These are phyloP conservation scores for Abelmoschus esculentus DNA, from an alignment of 345 rosid species.

Conservation along the genomic window DNA sequence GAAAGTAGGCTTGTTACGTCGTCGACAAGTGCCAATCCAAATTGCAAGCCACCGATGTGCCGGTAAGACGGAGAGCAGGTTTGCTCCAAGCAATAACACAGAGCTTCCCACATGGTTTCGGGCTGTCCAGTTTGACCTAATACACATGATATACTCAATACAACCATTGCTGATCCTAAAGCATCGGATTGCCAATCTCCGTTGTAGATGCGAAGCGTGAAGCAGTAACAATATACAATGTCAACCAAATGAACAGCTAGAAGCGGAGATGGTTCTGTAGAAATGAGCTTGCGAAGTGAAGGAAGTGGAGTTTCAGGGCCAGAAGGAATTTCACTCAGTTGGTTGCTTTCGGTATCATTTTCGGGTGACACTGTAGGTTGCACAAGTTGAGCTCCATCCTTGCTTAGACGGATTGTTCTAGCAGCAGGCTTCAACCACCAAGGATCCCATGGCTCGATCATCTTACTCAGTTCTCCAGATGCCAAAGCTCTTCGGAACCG, in stretches of 20 bases:
- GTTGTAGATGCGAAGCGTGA: conserved; percentile 71
- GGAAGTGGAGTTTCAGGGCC: conserved; percentile 63
- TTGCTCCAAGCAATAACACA: conserved; percentile 64
- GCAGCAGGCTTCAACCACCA: conserved; percentile 90
- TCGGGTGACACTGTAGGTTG: conserved; percentile 29
- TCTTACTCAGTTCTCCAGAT: conserved; percentile 80
- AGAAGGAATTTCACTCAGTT: conserved; percentile 43
- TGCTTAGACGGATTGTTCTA: conserved; percentile 43
- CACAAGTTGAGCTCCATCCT: conserved; percentile 54
- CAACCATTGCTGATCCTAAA: conserved; percentile 50
- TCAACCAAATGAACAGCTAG: conserved; percentile 67
- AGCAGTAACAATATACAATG: conserved; percentile 21
- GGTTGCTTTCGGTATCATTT: conserved; percentile 15
- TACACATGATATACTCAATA: conserved; percentile 54
- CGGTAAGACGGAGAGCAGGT: conserved; percentile 70
- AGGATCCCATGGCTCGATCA: conserved; percentile 92
- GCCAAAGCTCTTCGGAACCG: conserved; percentile 72
- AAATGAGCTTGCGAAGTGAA: conserved; percentile 47
- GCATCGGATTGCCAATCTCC: conserved; percentile 84
- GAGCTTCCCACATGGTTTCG: conserved; percentile 49
- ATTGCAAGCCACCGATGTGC: conserved; percentile 59
- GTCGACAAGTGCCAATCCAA: conserved; percentile 55
- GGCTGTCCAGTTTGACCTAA: conserved; percentile 63
- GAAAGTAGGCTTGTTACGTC: conserved; percentile 26
- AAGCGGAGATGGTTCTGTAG: conserved; percentile 63